Base-by-base conservation (phyloP, 306 rosid species). In the Rosa rugosa region DNA sequence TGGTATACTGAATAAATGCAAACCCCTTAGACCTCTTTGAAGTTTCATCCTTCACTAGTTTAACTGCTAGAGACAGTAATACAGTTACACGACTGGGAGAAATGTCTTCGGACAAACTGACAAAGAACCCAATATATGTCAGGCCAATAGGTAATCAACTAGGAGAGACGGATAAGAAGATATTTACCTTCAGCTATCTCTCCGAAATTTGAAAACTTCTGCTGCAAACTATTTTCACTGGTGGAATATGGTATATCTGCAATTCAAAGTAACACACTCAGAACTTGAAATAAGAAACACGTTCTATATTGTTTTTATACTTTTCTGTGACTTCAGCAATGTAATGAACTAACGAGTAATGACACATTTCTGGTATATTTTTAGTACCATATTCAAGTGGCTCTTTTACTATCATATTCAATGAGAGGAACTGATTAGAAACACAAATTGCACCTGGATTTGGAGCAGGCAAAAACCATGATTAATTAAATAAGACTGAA, bases 221-320 rank as follows among this genome's bases (percentile, higher is more conserved):
- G 86, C 50, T 81, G 91, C 87, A 95, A 77, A 73, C 80, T 84
- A 47, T 57, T 80, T 84, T 95, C 98, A 45, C 82, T 76, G 18
- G 86, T 80, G 69, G 92, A 89, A 80, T 91, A 95, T 65, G 98
- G 92, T 77, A 95, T 85, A 91, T 95, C 99, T 95, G 89, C 85
- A 73, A 36, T 75, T 68, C 80, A 84, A 83, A 22, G 67, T 9
- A 45, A 38, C 57, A 71, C 67, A 76, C 47, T 25, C 49, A 77
- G 71, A 82, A 81, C 40, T 34, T 73, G 51, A 49, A 66, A 84
- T 9, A 11, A 16, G 18, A 9, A 38, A 18, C 1, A 18, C 38
- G 36, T 9, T 69, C 44, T 62, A 31, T 4, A 4, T 2, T 49
- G 16, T 25, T 64, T 45, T 20, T 6, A 47, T 64, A 64, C 69